Percentiles rank a stretch among this genome's conserved stretches.
phyloP scores from a whole-genome alignment of 768 basidiomycete species.

The Phaeotremella skinneri region DNA sequence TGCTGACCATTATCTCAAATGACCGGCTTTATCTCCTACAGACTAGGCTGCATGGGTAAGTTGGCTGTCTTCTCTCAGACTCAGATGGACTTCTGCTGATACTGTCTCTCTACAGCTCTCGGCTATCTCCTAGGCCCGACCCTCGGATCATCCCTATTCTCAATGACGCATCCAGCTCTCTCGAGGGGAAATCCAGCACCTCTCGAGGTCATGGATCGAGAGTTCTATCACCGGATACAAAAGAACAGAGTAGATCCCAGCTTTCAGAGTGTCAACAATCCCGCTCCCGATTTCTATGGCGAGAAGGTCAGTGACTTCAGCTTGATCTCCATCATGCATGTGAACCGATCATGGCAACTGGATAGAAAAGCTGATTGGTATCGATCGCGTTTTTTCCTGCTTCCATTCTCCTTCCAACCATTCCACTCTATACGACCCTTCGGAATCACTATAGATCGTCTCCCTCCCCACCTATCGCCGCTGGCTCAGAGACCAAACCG shows the following conservation, averaged over 20 bases:
- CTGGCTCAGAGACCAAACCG: conserved; percentile 52
- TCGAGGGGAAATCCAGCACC: conserved; percentile 33
- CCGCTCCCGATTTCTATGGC: conserved; percentile 51
- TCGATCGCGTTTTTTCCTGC: neutral
- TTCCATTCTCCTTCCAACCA: neutral
- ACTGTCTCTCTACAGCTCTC: conserved; percentile 24
- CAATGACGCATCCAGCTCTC: conserved; percentile 37
- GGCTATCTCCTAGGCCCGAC: conserved; percentile 51
- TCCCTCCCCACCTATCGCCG: conserved; percentile 48
- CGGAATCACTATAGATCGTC: conserved; percentile 36
- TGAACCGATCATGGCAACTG: neutral
- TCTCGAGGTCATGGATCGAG: conserved; percentile 43
- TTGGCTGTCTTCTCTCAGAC: conserved; percentile 7
- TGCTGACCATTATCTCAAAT: neutral
- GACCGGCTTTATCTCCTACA: conserved; percentile 5
- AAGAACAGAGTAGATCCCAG: conserved; percentile 50
- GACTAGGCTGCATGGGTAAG: conserved; percentile 47
- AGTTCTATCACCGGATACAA: conserved; percentile 46
- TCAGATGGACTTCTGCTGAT: neutral
- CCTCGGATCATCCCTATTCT: conserved; percentile 48
- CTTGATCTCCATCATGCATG: neutral
- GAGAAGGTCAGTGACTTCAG: conserved; percentile 37
- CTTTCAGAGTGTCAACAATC: conserved; percentile 51
- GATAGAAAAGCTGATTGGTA: neutral
- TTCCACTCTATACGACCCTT: neutral